Conservation (phyloP, 192 early-diverging fungal genomes). For the Linnemannia elongata region DNA sequence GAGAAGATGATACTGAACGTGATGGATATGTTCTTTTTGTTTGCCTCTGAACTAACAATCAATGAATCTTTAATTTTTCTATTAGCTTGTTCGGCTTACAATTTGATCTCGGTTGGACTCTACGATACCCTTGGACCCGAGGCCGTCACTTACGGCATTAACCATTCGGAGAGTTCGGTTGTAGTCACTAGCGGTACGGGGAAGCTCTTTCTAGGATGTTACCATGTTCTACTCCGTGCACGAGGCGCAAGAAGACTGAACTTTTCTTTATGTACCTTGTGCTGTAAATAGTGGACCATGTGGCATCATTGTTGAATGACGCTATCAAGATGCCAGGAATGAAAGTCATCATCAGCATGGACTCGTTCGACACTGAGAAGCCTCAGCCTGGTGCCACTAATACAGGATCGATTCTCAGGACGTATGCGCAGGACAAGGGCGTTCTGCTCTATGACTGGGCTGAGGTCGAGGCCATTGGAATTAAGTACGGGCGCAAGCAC, state of each 20-base stretch:
- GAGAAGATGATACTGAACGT: background rate
- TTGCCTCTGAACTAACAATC: background rate
- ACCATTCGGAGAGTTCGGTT: constrained; percentile 82
- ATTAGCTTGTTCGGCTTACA: constrained; percentile 72
- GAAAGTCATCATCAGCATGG: constrained; percentile 84
- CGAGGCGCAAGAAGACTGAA: background rate
- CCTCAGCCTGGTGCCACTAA: constrained; percentile 27
- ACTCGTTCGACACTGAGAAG: constrained; percentile 66
- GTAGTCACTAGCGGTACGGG: constrained; percentile 71
- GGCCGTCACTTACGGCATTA: constrained; percentile 87
- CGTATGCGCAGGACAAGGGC: constrained; percentile 75
- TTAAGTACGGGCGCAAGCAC: constrained; percentile 63
- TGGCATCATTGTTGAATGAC: constrained; percentile 65
- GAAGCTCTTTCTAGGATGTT: background rate
- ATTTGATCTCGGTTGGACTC: constrained; percentile 78
- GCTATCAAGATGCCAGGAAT: constrained; percentile 73
- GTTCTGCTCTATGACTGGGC: constrained; percentile 71
- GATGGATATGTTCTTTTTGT: background rate
- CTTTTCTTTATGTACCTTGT: too few relatives aligned
- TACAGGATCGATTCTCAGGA: constrained; percentile 57
- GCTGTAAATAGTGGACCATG: constrained; percentile 55
- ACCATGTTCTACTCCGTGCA: background rate
- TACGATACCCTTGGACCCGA: constrained; percentile 93
- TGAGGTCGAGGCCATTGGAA: constrained; percentile 73
- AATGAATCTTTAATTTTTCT: background rate